Evolutionary conservation across 345 rosid genomes (phyloP).

Genomic region (Arabidopsis thaliana): DNA sequence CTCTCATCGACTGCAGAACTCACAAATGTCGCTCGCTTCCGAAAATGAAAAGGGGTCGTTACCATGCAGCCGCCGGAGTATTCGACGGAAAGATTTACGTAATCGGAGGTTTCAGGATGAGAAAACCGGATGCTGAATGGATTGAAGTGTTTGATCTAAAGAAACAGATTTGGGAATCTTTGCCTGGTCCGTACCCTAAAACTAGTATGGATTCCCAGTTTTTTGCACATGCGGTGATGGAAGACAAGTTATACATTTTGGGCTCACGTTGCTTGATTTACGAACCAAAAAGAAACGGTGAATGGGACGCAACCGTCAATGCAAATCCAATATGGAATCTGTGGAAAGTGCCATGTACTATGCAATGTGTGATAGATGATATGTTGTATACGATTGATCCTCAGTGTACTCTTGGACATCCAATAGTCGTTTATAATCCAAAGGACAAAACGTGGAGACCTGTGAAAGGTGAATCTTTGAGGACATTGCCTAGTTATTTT

Average conservation of each 20-base stretch:
- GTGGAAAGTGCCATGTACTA: neutral
- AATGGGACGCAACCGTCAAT: neutral
- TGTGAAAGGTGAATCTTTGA: neutral
- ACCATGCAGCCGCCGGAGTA: slow-evolving; percentile 1
- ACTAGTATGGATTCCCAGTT: neutral
- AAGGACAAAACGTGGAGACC: neutral
- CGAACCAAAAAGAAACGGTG: neutral
- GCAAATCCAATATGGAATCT: neutral
- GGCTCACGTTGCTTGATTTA: neutral
- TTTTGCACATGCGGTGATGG: neutral
- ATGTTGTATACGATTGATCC: neutral
- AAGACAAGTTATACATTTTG: slow-evolving; percentile 1
- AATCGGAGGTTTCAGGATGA: neutral
- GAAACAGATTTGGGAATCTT: neutral
- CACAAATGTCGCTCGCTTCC: slow-evolving; percentile 2
- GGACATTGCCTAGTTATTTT: neutral
- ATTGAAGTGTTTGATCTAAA: slow-evolving; percentile 3
- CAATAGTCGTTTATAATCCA: neutral
- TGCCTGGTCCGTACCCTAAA: neutral
- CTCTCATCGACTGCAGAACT: neutral
- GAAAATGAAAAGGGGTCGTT: neutral
- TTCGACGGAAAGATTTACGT: slow-evolving; percentile 18
- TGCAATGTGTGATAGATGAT: slow-evolving; percentile 15
- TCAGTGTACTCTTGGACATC: neutral
- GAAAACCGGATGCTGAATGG: neutral